These are phyloP conservation scores for Brassica incana DNA, from an alignment of 345 rosid genomes.

Conservation along the genomic window DNA sequence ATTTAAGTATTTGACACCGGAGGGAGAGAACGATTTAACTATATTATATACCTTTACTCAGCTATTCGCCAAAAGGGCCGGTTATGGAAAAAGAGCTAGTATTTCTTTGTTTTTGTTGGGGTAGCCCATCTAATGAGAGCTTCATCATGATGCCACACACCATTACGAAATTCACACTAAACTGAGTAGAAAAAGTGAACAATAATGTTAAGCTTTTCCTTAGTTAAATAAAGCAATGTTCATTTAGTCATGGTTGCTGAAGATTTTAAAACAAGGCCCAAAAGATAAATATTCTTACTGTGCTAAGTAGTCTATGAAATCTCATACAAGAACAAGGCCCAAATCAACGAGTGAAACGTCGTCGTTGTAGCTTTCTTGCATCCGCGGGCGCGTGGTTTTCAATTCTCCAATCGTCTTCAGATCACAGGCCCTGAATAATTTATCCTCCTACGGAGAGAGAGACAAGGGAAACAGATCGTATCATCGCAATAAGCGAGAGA, in stretches of 20 bases:
- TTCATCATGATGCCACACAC: not conserved
- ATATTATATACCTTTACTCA: not conserved
- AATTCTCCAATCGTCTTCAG: slow-evolving; percentile 22
- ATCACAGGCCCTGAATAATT: slow-evolving; percentile 33
- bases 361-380: not conserved
- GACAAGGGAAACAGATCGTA: slow-evolving; percentile 28
- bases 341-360: not conserved
- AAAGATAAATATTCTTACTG: not conserved
- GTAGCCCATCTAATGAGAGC: not conserved
- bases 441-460: not conserved
- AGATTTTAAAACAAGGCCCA: not conserved
- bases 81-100: not conserved
- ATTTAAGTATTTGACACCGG: slow-evolving; percentile 9
- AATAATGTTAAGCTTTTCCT: no score
- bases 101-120: not conserved
- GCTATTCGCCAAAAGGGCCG: slow-evolving; percentile 18
- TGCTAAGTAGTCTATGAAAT: not conserved
- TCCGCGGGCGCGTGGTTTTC: not conserved
- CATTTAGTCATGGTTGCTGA: not conserved
- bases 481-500: not conserved
- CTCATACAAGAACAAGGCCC: not conserved
- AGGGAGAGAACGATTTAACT: slow-evolving; percentile 2
- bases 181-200: not conserved
- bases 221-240: not conserved
- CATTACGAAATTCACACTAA: not conserved